phyloP scores from a whole-genome alignment of 768 basidiomycete genomes.

The Amanita inopinata region DNA sequence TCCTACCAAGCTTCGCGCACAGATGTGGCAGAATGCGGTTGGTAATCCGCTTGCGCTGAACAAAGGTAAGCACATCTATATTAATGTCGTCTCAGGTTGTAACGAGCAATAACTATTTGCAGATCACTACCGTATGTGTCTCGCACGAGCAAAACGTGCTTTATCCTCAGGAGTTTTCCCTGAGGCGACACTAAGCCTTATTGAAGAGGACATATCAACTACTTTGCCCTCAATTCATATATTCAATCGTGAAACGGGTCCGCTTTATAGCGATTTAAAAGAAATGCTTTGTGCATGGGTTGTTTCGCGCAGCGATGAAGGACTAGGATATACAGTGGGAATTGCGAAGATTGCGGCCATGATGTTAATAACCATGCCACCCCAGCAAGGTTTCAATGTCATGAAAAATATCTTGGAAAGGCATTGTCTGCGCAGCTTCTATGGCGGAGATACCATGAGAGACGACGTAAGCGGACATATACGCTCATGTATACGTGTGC shows the following conservation, averaged over 20 bases:
- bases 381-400: constrained; percentile 65
- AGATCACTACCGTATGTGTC: constrained; percentile 69
- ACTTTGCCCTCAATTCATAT: constrained; percentile 76
- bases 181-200: constrained; percentile 42
- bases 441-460: constrained; percentile 55
- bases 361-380: constrained; percentile 76
- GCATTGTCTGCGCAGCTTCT: constrained; percentile 80
- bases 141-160: constrained; percentile 66
- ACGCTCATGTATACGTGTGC: constrained; percentile 9
- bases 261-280: constrained; percentile 72
- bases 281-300: constrained; percentile 86
- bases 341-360: constrained; percentile 74
- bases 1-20: constrained; percentile 68
- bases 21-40: constrained; percentile 78
- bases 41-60: constrained; percentile 76
- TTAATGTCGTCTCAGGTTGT: too few relatives aligned
- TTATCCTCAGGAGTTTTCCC: constrained; percentile 60
- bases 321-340: constrained; percentile 63
- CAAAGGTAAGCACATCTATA: constrained; percentile 54
- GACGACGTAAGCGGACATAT: constrained; percentile 57
- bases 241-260: constrained; percentile 68
- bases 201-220: constrained; percentile 66
- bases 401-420: constrained; percentile 82
- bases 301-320: constrained; percentile 75
- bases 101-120: too few relatives aligned